Base-by-base conservation (phyloP, 1,284 basidiomycete genomes). In the Rhodotorula sp. region DNA sequence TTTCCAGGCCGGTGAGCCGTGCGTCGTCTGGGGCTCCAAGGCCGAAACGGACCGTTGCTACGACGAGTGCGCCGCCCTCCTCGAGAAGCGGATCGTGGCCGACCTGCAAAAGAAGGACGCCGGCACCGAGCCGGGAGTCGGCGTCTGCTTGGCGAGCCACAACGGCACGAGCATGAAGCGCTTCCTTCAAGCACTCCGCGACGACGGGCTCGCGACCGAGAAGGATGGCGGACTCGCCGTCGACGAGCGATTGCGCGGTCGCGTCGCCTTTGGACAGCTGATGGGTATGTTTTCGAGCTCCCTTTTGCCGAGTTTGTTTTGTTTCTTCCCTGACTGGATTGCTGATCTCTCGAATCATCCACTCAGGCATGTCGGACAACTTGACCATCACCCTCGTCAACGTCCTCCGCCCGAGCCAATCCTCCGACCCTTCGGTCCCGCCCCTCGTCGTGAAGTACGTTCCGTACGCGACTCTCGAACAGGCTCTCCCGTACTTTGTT, bases 11-110 rank as follows among this genome's bases (percentile, higher is more conserved):
- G 76, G 78, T 19, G 72, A 75, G 54, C 76, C 82, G 19, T 87
- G 89, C 1, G 89, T 89, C 2, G 90, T 92, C 5, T 91, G 90
- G 86, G 76, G 76, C 18, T 82, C 81, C 28, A 93, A 92, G 80
- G 74, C 81, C 2, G 89, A 91, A 64, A 95, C 95, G 6, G 95
- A 97, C 80, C 81, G 80, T 6, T 89, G 89, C 76, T 98, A 90
- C 82, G 85, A 97, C 78, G 81, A 82, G 16, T 92, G 90, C 73
- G 86, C 87, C 23, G 80, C 82, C 23, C 75, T 87, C 38, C 83
- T 95, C 43, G 80, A 94, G 21, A 81, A 83, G n/a, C 84, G 85
- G 1, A 83, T 95, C 54, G 82, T 83, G 0, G 31, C 66, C 18
- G 73, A 76, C 34, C 38, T 78, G 26, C 48, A 66, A 28, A 60